Base-by-base conservation (phyloP, 2,329 filamentous ascomycete genomes). In the Botrytis paeoniae region DNA sequence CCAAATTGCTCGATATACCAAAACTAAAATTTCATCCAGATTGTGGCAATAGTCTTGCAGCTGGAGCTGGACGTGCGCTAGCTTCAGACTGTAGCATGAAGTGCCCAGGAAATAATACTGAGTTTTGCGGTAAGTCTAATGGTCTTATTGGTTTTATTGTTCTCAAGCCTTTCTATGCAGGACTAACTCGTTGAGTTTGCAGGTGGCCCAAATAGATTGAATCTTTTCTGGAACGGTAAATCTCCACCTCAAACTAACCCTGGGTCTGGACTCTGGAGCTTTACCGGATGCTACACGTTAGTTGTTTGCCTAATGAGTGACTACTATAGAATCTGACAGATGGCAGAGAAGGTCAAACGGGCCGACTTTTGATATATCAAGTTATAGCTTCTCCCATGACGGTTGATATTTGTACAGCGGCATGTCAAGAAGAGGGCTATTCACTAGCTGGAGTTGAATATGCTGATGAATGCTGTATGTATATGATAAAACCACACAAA, bases 371-470 rank as follows among this genome's bases (percentile, higher is more conserved):
- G 16, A 45, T 72, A 22, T 74, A 75, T 29, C 39, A 59, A n/a
- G 64, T 59, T 7, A 43, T 69, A 10, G 72, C 73, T 18, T 57
- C 71, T 18, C 29, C 48, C 8, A 75, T 78, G 74, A 78, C 78
- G 5, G 73, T 77, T 29, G 74, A 54, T 25, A 37, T 75, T 14
- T 79, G 78, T 69, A 70, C 77, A 29, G n/a, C 70, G 2, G 75
- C 78, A 41, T 79, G 78, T 72, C 65, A 75, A 41, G 70, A 48
- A 54, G 76, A 73, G 20, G 77, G 77, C 12, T 85, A 84, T 74
- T 69, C 71, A 16, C 75, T 86, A 81, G 79, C 81, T 69, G 85
- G 85, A 45, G 77, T 85, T 45, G 85, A 86, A 75, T 86, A 85
- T 72, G 79, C 82, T 45, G 79, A 82, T 9, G 84, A 86, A 77